Conservation (phyloP, 805 yeast genomes). For the Lipomyces spencermartinsiae region DNA sequence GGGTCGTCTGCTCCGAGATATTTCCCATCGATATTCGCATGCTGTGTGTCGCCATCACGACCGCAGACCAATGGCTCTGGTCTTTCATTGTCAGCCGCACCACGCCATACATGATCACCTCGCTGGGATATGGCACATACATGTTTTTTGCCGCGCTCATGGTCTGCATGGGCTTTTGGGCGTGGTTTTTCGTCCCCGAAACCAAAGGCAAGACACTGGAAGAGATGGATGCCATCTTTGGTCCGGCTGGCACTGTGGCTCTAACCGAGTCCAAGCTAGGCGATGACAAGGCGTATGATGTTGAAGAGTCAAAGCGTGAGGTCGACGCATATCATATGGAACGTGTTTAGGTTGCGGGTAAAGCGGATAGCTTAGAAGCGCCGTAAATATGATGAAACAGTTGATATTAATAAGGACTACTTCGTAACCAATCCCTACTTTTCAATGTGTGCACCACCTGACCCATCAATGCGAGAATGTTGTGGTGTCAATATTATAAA, state of each 20-base stretch:
- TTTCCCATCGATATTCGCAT: slow-evolving; percentile 71
- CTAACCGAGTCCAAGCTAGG: neutral
- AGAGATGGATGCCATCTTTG: slow-evolving; percentile 75
- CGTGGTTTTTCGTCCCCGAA: slow-evolving; percentile 52
- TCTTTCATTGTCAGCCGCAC: slow-evolving; percentile 52
- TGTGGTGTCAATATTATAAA: neutral
- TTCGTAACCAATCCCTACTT: neutral
- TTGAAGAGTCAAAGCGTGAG: slow-evolving; percentile 1
- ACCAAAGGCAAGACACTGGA: slow-evolving; percentile 81
- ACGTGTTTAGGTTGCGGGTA: slow-evolving; percentile 2
- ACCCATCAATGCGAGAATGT: neutral
- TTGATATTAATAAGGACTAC: neutral
- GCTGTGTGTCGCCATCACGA: slow-evolving; percentile 62
- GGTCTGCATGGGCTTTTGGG: slow-evolving; percentile 55
- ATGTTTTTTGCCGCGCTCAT: slow-evolving; percentile 39
- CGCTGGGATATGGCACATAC: slow-evolving; percentile 35
- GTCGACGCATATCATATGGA: slow-evolving; percentile 2
- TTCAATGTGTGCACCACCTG: slow-evolving; percentile 4
- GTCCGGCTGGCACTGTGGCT: neutral
- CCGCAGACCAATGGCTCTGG: slow-evolving; percentile 72
- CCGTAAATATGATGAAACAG: neutral
- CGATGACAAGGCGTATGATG: neutral
- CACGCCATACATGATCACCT: slow-evolving; percentile 53
- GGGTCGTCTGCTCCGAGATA: slow-evolving; percentile 73
- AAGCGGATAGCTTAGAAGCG: neutral